Conservation (phyloP, 371 early-diverging fungal genomes). For the Mucor ambiguus region DNA sequence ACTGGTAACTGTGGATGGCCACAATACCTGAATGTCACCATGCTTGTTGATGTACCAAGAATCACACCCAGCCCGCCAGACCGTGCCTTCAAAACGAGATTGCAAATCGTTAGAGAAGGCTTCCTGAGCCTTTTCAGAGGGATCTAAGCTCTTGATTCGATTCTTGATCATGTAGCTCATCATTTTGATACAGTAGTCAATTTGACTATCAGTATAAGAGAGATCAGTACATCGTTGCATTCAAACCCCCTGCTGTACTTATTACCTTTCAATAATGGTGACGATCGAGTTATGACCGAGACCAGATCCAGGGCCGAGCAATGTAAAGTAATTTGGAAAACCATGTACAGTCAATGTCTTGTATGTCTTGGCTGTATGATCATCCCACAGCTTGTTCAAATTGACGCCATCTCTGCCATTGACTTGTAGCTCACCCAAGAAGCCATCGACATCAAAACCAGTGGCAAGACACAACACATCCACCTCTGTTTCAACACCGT, state of each 20-base stretch:
- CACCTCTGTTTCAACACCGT: constrained; percentile 45
- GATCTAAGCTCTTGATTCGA: constrained; percentile 15
- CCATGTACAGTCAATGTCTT: constrained; percentile 26
- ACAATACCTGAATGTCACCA: constrained; percentile 15
- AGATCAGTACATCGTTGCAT: background rate
- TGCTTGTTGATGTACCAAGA: constrained; percentile 24
- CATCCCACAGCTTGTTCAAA: constrained; percentile 22
- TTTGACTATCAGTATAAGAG: constrained; percentile 13
- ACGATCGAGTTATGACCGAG: constrained; percentile 41
- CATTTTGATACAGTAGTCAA: constrained; percentile 13
- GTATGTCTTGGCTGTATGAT: constrained; percentile 28
- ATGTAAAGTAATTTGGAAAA: constrained; percentile 44
- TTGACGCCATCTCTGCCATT: constrained; percentile 21
- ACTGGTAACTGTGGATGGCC: constrained; percentile 8
- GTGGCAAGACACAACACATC: constrained; percentile 65
- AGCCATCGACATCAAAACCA: constrained; percentile 56
- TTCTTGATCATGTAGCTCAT: constrained; percentile 22
- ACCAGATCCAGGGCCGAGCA: constrained; percentile 45
- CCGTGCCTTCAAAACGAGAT: constrained; percentile 17
- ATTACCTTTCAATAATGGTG: constrained; percentile 33
- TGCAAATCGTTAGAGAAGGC: constrained; percentile 7
- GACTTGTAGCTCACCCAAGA: constrained; percentile 31
- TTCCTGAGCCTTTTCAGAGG: constrained; percentile 18
- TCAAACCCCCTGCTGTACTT: background rate
- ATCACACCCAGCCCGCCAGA: constrained; percentile 22